Evolutionary conservation across 768 basidiomycete species (phyloP).

Genomic region (Naganishia vishniacii): DNA sequence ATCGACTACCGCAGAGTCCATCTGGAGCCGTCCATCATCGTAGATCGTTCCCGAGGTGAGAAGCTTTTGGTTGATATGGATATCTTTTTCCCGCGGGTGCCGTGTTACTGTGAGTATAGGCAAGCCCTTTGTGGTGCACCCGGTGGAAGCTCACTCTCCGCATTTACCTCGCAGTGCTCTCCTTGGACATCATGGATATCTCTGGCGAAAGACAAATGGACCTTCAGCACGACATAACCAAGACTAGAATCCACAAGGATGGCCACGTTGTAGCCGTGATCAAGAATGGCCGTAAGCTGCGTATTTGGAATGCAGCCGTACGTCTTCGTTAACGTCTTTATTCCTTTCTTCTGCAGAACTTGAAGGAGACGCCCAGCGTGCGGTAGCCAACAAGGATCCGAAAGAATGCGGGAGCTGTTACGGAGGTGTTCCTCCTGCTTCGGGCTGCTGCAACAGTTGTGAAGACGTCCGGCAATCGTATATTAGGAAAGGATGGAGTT

Average conservation of each 20-base stretch:
- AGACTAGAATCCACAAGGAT: conserved; percentile 64
- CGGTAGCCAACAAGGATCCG: conserved; percentile 37
- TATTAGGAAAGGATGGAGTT: conserved; percentile 90
- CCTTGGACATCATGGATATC: conserved; percentile 96
- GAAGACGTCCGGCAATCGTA: conserved; percentile 90
- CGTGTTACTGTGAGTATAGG: conserved; percentile 81
- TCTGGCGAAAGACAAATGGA: conserved; percentile 88
- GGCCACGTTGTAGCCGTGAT: conserved; percentile 56
- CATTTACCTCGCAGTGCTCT: conserved; percentile 62
- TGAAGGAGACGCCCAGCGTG: conserved; percentile 71
- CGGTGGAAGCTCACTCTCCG: background rate
- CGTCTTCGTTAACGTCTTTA: background rate
- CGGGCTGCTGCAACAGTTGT: conserved; percentile 82
- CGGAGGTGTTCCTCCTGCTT: conserved; percentile 58
- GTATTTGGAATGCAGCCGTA: background rate
- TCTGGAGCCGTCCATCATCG: conserved; percentile 80
- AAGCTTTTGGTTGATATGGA: conserved; percentile 86
- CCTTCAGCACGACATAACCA: conserved; percentile 78
- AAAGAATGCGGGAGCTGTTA: conserved; percentile 94
- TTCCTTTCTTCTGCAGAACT: conserved; percentile 55
- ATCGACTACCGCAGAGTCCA: conserved; percentile 84
- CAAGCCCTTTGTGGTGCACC: background rate
- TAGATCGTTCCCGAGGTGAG: conserved; percentile 92
- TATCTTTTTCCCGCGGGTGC: conserved; percentile 90
- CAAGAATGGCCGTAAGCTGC: conserved; percentile 37